phyloP scores from a whole-genome alignment of 2,329 filamentous ascomycete species.

The Thielaviopsis populi region DNA sequence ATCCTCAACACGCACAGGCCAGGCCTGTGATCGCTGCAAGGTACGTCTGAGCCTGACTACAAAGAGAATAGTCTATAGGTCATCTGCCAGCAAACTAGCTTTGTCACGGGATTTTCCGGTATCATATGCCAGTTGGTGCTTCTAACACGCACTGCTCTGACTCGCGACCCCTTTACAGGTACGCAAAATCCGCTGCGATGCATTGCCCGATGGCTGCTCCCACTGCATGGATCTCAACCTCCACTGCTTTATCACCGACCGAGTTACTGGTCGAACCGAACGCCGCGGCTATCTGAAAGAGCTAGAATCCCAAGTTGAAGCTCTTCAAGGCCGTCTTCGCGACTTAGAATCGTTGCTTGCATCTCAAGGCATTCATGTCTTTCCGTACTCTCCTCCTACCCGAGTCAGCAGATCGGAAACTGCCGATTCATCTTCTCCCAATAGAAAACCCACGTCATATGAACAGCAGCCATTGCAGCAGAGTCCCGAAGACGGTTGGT shows the following conservation, averaged over 20 bases:
- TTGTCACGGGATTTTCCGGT: neutral
- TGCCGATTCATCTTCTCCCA: neutral
- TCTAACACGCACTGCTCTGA: slow-evolving; percentile 18
- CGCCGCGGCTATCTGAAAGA: slow-evolving; percentile 64
- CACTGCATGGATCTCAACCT: slow-evolving; percentile 63
- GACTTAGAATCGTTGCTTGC: slow-evolving; percentile 53
- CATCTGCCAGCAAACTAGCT: neutral
- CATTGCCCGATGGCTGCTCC: slow-evolving; percentile 63
- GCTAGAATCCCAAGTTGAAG: slow-evolving; percentile 56
- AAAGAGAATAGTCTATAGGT: neutral
- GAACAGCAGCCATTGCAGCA: neutral
- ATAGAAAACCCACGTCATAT: neutral
- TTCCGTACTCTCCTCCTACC: neutral
- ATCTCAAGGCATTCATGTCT: slow-evolving; percentile 45
- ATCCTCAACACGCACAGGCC: slow-evolving; percentile 52
- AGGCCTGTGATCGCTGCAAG: slow-evolving; percentile 83
- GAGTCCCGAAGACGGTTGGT: neutral
- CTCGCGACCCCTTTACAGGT: slow-evolving; percentile 40
- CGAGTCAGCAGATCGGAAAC: neutral
- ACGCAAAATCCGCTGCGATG: slow-evolving; percentile 79
- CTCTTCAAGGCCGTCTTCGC: slow-evolving; percentile 49
- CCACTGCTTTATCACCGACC: slow-evolving; percentile 72
- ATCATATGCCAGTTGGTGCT: slow-evolving; percentile 10
- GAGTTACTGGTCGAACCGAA: slow-evolving; percentile 68
- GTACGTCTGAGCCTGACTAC: slow-evolving; percentile 31